A percentile compares a stretch with the other conserved stretches of the same genome.
Evolutionary conservation across 2,329 filamentous ascomycete species (phyloP).

Genomic region (Blastomyces parvus): DNA sequence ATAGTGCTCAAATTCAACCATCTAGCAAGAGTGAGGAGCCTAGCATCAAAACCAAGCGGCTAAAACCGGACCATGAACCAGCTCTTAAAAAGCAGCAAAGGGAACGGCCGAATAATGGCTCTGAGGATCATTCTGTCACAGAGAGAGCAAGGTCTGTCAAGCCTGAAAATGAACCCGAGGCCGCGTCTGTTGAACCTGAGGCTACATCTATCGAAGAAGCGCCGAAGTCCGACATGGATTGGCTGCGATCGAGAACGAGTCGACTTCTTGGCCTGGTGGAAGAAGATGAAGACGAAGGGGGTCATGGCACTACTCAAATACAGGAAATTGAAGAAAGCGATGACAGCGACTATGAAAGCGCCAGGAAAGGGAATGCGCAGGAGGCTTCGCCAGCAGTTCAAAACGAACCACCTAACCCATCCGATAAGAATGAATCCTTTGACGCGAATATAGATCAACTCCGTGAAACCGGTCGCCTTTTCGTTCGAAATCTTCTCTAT

Average conservation of each 20-base stretch:
- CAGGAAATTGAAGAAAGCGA: constrained; percentile 11
- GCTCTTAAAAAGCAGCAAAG: background rate
- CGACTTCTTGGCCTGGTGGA: constrained; percentile 76
- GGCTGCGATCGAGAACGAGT: constrained; percentile 82
- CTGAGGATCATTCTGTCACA: background rate
- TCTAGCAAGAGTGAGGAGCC: constrained; percentile 44
- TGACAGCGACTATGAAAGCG: constrained; percentile 9
- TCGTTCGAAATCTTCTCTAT: constrained; percentile 82
- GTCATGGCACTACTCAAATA: constrained; percentile 13
- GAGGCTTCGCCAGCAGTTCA: background rate
- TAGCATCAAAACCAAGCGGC: constrained; percentile 8
- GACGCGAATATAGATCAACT: constrained; percentile 52
- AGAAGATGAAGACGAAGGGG: constrained; percentile 42
- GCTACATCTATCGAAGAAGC: constrained; percentile 21
- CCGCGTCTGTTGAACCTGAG: constrained; percentile 15
- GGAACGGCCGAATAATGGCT: background rate
- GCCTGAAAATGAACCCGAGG: constrained; percentile 16
- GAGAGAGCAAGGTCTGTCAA: constrained; percentile 13
- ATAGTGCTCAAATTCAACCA: constrained; percentile 19
- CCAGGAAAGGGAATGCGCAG: constrained; percentile 16
- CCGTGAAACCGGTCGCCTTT: constrained; percentile 65
- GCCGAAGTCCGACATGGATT: constrained; percentile 65
- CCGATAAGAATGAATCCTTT: constrained; percentile 29
- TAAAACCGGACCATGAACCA: background rate
- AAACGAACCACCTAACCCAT: constrained; percentile 18